Evolutionary conservation across 2,329 filamentous ascomycete genomes (phyloP), one percentile per base, ranked within the genome.

Genomic region (Colletotrichum sp.): DNA sequence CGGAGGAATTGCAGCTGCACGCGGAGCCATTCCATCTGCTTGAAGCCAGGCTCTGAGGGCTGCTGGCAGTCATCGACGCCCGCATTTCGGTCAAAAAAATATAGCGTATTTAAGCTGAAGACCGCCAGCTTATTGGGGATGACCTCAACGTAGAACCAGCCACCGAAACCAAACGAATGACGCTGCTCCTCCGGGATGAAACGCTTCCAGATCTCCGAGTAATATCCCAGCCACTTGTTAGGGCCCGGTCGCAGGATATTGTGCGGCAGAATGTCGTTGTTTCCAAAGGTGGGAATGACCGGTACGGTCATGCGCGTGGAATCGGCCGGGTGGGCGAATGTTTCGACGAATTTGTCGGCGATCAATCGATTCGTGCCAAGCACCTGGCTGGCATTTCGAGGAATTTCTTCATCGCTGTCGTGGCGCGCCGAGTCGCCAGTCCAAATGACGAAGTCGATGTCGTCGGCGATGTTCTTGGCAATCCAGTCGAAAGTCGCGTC

Each of bases 251-350:
- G 88, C 83, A 99, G 93, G 82, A 99, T 98, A 81, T 99, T 99
- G 86, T 99, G 97, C 2, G 97, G 97, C 76, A 98, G 92, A 74
- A 99, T 96, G 82, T 99, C 97, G 85, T 99, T 99, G 87, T 99
- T 99, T 76, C 97, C 97, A 79, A 98, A 93, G 0, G 93, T 98
- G 1, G 97, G 96, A 24, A 99, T 89, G 34, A 99, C 92, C 6
- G 97, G 96, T 6, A 99, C 90, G 15, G 89, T 84, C 74, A 96
- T 90, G 73, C 92, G 91, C 70, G 91, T 87, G n/a, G 88, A 88
- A 77, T 86, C 82, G 69, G 88, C 83, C 74, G 87, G 82, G 78
- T 91, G 87, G 57, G 90, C 87, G 48, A 98, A 98, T 12, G 94
- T 89, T 24, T 96, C 91, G 63, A 90, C 85, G 84, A 99, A 95